Percentiles rank a stretch among this genome's conserved stretches.
These are phyloP conservation scores for Theileria parva DNA, from an alignment of 169 alveolate genomes.

Conservation along the genomic window DNA sequence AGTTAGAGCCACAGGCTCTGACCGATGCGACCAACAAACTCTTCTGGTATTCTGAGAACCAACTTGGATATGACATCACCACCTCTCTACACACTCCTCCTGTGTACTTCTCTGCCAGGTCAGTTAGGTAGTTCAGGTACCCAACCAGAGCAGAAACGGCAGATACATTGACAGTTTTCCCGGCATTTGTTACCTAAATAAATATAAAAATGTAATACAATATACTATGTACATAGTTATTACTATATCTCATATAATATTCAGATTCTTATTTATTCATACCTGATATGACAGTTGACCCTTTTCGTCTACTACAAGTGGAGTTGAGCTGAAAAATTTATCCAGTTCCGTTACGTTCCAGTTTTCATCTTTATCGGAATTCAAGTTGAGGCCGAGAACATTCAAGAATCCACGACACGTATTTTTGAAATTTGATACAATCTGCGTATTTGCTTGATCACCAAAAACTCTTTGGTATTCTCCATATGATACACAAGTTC, in stretches of 20 bases:
- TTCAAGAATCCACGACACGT: conserved; percentile 88
- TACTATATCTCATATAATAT: background rate
- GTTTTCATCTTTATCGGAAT: conserved; percentile 46
- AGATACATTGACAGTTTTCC: background rate
- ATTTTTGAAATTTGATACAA: conserved; percentile 82
- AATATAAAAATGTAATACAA: background rate
- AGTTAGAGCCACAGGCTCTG: conserved; percentile 89
- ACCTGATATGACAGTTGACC: conserved; percentile 13
- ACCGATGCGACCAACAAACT: conserved; percentile 91
- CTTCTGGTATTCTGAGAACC: conserved; percentile 89
- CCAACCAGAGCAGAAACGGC: conserved; percentile 78
- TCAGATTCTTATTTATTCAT: no score
- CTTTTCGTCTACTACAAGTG: conserved; percentile 23
- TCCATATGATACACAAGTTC: conserved; percentile 86
- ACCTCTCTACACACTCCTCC: conserved; percentile 77
- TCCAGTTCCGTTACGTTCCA: conserved; percentile 63
- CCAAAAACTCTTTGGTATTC: conserved; percentile 90
- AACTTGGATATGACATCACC: conserved; percentile 88
- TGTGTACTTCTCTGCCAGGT: conserved; percentile 79
- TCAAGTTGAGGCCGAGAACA: conserved; percentile 80
- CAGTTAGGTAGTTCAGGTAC: conserved; percentile 77
- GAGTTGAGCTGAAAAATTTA: conserved; percentile 71
- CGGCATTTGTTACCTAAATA: conserved; percentile 23
- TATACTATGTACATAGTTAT: background rate
- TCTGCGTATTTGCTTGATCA: conserved; percentile 86